phyloP scores from a whole-genome alignment of 768 basidiomycete genomes.

The Sutorius australiensis region DNA sequence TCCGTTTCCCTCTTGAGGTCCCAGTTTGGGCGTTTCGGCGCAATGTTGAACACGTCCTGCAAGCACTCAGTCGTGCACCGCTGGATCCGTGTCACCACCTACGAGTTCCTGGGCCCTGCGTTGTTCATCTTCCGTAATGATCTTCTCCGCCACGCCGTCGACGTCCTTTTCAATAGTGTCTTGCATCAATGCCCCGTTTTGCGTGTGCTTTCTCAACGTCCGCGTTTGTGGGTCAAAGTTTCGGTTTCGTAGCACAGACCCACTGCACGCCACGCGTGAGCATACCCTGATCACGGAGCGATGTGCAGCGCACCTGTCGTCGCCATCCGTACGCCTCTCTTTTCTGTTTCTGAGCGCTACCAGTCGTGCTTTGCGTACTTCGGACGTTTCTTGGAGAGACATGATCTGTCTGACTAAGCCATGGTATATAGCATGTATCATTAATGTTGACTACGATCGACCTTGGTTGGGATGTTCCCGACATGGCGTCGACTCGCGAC shows the following conservation, averaged over 20 bases:
- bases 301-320: conserved; percentile 37
- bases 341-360: conserved; percentile 74
- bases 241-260: conserved; percentile 60
- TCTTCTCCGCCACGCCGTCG: conserved; percentile 76
- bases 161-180: conserved; percentile 90
- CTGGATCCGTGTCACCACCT: conserved; percentile 26
- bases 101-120: conserved; percentile 86
- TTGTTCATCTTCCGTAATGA: conserved; percentile 84
- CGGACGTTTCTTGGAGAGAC: conserved; percentile 75
- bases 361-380: conserved; percentile 77
- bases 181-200: conserved; percentile 53
- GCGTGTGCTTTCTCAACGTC: conserved; percentile 63
- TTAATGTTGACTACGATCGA: neutral
- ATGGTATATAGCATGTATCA: neutral
- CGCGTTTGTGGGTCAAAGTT: conserved; percentile 91
- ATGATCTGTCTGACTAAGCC: conserved; percentile 37
- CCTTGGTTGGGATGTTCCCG: conserved; percentile 23
- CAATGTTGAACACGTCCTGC: conserved; percentile 94
- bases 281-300: neutral
- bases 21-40: conserved; percentile 96
- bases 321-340: conserved; percentile 47
- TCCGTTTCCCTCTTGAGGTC: conserved; percentile 93
- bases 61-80: conserved; percentile 14
- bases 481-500: conserved; percentile 26
- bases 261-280: conserved; percentile 28